phyloP scores from a whole-genome alignment of 2,329 filamentous ascomycete species.

The Neonectria neomacrospora region DNA sequence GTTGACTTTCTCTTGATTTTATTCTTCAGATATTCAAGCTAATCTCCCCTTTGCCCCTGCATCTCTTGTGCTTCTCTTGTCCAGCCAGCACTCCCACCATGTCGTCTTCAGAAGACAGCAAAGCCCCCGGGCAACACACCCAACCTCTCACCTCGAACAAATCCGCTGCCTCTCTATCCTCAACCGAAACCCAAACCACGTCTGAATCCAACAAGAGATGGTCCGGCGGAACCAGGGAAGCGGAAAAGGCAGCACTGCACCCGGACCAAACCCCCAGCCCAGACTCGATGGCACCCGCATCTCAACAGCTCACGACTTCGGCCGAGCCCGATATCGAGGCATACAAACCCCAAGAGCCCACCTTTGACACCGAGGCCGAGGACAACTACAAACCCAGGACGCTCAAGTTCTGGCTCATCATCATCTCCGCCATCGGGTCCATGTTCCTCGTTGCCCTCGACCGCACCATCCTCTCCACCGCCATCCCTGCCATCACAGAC shows the following conservation, averaged over 20 bases:
- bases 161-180: constrained; percentile 36
- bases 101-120: constrained; percentile 17
- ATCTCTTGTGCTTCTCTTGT: background rate
- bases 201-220: background rate
- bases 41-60: background rate
- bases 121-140: background rate
- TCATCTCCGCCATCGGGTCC: constrained; percentile 64
- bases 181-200: constrained; percentile 24
- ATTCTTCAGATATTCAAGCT: background rate
- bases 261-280: background rate
- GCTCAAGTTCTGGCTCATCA: constrained; percentile 65
- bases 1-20: background rate
- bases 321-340: constrained; percentile 34
- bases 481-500: constrained; percentile 65
- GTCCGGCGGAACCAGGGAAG: constrained; percentile 5
- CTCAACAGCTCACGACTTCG: constrained; percentile 16
- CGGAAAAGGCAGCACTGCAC: background rate
- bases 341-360: constrained; percentile 24
- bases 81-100: constrained; percentile 20
- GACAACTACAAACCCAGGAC: constrained; percentile 63
- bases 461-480: constrained; percentile 67
- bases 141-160: constrained; percentile 22
- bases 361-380: constrained; percentile 46
- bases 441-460: constrained; percentile 69
- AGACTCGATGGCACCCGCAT: background rate